Base-by-base conservation (phyloP, 148 eudicot species). In the Chenopodium suecicum region DNA sequence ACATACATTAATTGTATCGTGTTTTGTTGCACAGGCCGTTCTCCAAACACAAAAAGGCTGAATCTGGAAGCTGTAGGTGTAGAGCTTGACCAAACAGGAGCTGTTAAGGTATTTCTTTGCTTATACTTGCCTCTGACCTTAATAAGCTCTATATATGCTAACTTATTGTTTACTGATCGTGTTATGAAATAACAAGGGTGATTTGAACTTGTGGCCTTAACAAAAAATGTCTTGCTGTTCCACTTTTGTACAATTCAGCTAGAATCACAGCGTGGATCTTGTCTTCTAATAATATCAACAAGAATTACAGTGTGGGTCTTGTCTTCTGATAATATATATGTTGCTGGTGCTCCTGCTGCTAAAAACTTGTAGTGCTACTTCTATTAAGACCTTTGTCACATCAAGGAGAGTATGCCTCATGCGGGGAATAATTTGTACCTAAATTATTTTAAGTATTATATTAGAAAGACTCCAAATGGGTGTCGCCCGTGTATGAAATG, bases 31-130 rank as follows among this genome's bases (percentile, higher is more conserved):
- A 52, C 91, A 96, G 99, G 99, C 23, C 91, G 98, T 77, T 25
- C 84, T 84, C 97, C 99, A 19, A 96, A 94, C 83, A 80, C 99
- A 37, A 94, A 92, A 86, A 89, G 99, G 89, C 79, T 96, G 78
- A 94, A 94, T 83, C 84, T 96, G 90, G 89, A 89, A 78, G 86
- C 95, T 82, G 94, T 91, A 31, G 97, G 95, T 76, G 95, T 96
- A 77, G 92, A 96, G 74, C 80, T 94, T 84, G 98, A 94, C 78
- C 75, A 72, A 47, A 58, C 64, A 12, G 91, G 95, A 87, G 99
- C 98, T 74, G 76, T 96, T 8, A 91, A 94, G 99, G 99, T 94
- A 82, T 27, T 75, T 70, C 68, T 37, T 62, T 66, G 20, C 47
- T 76, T 72, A 79, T 56, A 68, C 62, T 67, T 80, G n/a, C 79